Evolutionary conservation across 768 basidiomycete genomes (phyloP).

Genomic region (Boletus speciosus): DNA sequence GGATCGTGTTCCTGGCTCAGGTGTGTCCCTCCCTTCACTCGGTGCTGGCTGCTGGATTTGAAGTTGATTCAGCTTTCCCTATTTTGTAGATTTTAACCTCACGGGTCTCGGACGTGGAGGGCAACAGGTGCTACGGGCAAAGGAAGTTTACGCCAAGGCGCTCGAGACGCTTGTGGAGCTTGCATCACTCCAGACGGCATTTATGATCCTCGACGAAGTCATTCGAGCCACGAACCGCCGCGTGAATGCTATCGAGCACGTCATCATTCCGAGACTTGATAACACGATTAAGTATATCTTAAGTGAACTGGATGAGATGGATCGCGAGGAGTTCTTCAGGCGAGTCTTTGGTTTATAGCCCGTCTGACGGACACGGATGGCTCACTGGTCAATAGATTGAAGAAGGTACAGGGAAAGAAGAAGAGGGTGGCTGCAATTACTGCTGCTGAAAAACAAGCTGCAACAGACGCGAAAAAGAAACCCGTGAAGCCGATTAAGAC

Average conservation of each 20-base stretch:
- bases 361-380: background rate
- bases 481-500: constrained; percentile 1
- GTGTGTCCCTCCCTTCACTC: constrained; percentile 36
- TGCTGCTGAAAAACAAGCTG: constrained; percentile 22
- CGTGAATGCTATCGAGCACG: constrained; percentile 97
- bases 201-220: constrained; percentile 97
- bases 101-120: constrained; percentile 97
- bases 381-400: constrained; percentile 53
- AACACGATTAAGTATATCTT: constrained; percentile 98
- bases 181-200: constrained; percentile 95
- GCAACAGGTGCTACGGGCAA: constrained; percentile 91
- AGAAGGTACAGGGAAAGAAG: constrained; percentile 98
- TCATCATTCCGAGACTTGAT: constrained; percentile 91
- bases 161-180: constrained; percentile 96
- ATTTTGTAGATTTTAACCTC: constrained; percentile 81
- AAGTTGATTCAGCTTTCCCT: background rate
- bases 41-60: background rate
- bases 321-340: constrained; percentile 94
- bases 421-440: constrained; percentile 68
- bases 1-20: constrained; percentile 80
- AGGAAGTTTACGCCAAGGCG: constrained; percentile 97
- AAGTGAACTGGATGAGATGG: constrained; percentile 98
- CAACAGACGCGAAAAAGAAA: constrained; percentile 5
- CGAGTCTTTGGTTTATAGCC: constrained; percentile 26
- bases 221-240: constrained; percentile 98